Evolutionary conservation across 2,329 filamentous ascomycete species (phyloP).

Genomic region (Magnaporthiopsis poae): DNA sequence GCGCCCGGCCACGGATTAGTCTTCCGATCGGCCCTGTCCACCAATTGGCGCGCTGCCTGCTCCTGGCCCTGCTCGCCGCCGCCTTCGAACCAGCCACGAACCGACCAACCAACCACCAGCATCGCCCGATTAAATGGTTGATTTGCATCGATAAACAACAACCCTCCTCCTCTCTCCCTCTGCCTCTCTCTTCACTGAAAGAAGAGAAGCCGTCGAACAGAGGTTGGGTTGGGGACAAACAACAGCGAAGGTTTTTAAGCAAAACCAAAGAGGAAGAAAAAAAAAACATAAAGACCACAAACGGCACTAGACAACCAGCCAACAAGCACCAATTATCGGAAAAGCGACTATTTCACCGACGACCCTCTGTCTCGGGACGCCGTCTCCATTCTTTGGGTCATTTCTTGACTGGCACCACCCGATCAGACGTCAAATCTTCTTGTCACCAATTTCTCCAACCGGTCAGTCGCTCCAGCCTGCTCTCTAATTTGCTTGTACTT

Average conservation of each 20-base stretch:
- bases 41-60: not conserved
- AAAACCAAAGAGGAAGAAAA: not conserved
- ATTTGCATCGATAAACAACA: not conserved
- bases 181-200: not conserved
- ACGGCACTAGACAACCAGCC: not conserved
- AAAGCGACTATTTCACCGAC: not conserved
- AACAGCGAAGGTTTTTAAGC: not conserved
- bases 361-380: not conserved
- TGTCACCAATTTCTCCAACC: not conserved
- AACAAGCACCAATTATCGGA: not conserved
- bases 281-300: not conserved
- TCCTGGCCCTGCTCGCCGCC: not conserved
- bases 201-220: not conserved
- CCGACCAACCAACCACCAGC: not conserved
- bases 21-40: not conserved
- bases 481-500: not conserved
- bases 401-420: conserved; percentile 3
- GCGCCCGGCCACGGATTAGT: not conserved
- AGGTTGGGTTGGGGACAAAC: not conserved
- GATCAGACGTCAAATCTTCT: not conserved
- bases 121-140: not conserved
- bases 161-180: not conserved
- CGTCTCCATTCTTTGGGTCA: not conserved
- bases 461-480: not conserved
- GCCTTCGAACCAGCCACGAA: not conserved